These are phyloP conservation scores for Tetradesmus obliquus DNA, from an alignment of 139 green algal genomes.

Conservation along the genomic window DNA sequence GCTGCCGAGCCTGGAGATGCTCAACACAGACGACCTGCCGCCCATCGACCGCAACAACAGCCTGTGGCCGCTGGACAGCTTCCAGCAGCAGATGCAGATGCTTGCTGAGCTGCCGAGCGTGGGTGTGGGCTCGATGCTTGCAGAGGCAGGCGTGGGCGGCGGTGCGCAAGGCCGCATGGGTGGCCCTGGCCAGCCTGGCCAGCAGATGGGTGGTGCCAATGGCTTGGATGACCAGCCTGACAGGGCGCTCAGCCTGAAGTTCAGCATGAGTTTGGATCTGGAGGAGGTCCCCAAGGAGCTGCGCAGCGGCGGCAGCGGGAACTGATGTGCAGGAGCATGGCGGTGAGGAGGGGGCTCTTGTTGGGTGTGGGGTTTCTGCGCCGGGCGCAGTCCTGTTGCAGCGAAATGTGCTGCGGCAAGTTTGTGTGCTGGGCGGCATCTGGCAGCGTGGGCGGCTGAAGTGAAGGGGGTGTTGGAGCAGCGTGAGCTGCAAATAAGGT, in stretches of 20 bases:
- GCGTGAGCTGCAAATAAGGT: background rate
- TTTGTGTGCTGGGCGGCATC: no score
- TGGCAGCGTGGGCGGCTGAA: no score
- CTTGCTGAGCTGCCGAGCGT: conserved; percentile 39
- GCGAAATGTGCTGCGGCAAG: no score
- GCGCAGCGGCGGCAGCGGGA: background rate
- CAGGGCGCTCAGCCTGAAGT: conserved; percentile 35
- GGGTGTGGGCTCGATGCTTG: conserved; percentile 30
- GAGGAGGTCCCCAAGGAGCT: conserved; percentile 29
- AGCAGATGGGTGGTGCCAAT: background rate
- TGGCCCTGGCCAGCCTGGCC: background rate
- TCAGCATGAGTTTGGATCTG: conserved; percentile 46
- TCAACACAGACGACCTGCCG: conserved; percentile 58
- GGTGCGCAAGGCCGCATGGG: conserved; percentile 1
- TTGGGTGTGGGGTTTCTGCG: background rate
- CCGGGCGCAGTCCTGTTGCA: background rate
- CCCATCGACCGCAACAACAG: conserved; percentile 29
- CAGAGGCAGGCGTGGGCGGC: background rate
- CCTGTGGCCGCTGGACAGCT: conserved; percentile 39
- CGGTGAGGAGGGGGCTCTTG: background rate
- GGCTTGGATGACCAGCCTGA: background rate
- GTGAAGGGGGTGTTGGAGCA: background rate
- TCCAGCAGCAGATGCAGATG: conserved; percentile 46
- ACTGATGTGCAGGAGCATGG: background rate
- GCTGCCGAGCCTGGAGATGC: conserved; percentile 51